Conservation (phyloP, 1,284 basidiomycete genomes). For the Anthracocystis walkeri region DNA sequence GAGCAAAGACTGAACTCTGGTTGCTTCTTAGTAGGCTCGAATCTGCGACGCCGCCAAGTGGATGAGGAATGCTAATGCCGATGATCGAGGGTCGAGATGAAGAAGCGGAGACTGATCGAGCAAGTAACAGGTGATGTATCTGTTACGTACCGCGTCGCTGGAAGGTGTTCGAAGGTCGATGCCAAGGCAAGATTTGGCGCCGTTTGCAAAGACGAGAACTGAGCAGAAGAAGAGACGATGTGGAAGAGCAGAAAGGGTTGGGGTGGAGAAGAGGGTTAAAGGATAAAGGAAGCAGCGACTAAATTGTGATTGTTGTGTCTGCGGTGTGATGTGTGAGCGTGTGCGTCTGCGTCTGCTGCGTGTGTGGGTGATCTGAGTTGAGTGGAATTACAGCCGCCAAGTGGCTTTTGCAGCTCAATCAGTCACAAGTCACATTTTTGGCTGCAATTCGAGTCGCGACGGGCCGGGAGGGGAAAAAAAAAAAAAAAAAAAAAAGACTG, state of each 20-base stretch:
- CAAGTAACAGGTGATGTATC: background rate
- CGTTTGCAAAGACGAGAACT: background rate
- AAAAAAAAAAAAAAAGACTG: constrained; percentile 1
- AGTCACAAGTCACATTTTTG: constrained; percentile 3
- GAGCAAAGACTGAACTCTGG: background rate
- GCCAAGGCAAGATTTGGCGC: background rate
- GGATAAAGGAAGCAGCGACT: background rate
- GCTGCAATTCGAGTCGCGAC: constrained; percentile 16
- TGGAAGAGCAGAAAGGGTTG: background rate
- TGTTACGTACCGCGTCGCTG: background rate
- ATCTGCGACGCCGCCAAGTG: background rate
- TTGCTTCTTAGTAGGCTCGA: too few species aligned
- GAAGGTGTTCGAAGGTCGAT: background rate
- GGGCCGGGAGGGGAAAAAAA: background rate
- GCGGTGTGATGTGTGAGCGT: background rate
- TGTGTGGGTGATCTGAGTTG: constrained; percentile 9
- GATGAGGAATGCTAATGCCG: constrained; percentile 3
- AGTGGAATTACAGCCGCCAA: constrained; percentile 3
- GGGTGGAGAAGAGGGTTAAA: constrained; percentile 1
- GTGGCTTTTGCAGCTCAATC: constrained; percentile 9
- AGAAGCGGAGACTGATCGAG: constrained; percentile 12
- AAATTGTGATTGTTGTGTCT: background rate
- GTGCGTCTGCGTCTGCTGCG: constrained; percentile 7
- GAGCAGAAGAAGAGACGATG: background rate
- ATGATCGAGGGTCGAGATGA: constrained; percentile 19